These are phyloP conservation scores for Metarhizium anisopliae DNA, from an alignment of 2,329 filamentous ascomycete species.

Conservation along the genomic window DNA sequence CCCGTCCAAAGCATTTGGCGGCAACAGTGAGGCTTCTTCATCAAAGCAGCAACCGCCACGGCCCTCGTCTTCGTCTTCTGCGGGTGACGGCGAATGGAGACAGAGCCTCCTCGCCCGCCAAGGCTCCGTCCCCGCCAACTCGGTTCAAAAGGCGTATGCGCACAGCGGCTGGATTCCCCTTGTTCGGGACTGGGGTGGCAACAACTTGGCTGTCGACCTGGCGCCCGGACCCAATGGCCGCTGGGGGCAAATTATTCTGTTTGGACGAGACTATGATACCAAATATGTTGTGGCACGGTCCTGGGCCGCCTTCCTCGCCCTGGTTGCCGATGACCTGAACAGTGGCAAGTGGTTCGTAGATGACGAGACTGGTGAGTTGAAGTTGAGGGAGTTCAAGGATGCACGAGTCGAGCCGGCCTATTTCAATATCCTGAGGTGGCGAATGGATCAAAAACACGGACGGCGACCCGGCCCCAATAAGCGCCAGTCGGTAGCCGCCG, in stretches of 20 bases:
- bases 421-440: conserved; percentile 90
- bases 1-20: conserved; percentile 64
- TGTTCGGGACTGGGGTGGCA: conserved; percentile 96
- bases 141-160: conserved; percentile 86
- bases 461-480: conserved; percentile 40
- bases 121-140: conserved; percentile 76
- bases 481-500: conserved; percentile 41
- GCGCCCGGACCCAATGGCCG: conserved; percentile 81
- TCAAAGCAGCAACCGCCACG: conserved; percentile 40
- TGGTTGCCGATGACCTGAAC: conserved; percentile 80
- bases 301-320: conserved; percentile 79
- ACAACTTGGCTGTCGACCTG: conserved; percentile 90
- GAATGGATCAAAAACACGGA: conserved; percentile 91
- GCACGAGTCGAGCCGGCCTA: conserved; percentile 86
- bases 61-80: conserved; percentile 34
- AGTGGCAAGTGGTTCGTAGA: conserved; percentile 89
- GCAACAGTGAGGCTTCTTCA: conserved; percentile 57
- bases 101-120: conserved; percentile 78
- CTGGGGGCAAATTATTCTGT: conserved; percentile 96
- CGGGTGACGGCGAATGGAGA: conserved; percentile 58
- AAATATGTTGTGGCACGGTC: conserved; percentile 95
- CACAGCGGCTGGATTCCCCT: conserved; percentile 94
- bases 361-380: conserved; percentile 85
- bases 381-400: conserved; percentile 83
- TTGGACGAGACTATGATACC: conserved; percentile 95